Evolutionary conservation across 352 stramenopile genomes (phyloP), one percentile per base, ranked within the genome.

Genomic region (Globisporangium yorkense): DNA sequence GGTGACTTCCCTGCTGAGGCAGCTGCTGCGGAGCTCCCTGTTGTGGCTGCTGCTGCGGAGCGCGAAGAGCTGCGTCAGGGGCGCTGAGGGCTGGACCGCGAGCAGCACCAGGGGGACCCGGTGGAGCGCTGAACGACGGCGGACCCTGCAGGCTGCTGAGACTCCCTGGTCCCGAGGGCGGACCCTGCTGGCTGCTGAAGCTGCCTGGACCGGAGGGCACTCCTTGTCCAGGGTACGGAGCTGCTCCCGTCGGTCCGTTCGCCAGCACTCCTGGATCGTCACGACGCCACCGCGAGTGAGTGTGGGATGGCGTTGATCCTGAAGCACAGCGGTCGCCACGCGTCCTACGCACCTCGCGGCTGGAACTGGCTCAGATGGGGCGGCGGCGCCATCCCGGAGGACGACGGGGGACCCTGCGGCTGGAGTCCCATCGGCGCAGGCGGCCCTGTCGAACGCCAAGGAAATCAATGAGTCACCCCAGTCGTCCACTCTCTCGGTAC

Each of bases 351-450:
- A 74, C 66, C 69, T 50, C 66, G 59, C 47, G 71, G 69, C 47
- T 66, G 55, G 46, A 72, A 77, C 48, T 82, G 66, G 58, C 74
- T 84, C 57, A 78, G 60, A 37, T 75, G 74, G 12, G 72, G 71
- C 43, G 43, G 43, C 10, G 43, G 43, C 20, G 18, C 43, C 51
- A 54, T 67, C 21, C 67, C 68, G n/a, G 70, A 68, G 9, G 73
- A 73, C 7, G 70, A 80, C n/a, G 61, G 68, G 10, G 72, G 57
- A 29, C 57, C 57, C 44, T 58, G 57, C 0, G 43, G 57, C 35
- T 52, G 57, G 13, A 63, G 51, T 18, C 51, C 57, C 8, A 39
- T 33, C 24, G 24, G 47, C n/a, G 35, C 47, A 48, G 46, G 47
- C 40, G 65, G 60, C 16, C 57, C 57, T 50, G 51, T 18, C 16